Evolutionary conservation across 148 eudicot genomes (phyloP).

Genomic region (Cornus suecica): DNA sequence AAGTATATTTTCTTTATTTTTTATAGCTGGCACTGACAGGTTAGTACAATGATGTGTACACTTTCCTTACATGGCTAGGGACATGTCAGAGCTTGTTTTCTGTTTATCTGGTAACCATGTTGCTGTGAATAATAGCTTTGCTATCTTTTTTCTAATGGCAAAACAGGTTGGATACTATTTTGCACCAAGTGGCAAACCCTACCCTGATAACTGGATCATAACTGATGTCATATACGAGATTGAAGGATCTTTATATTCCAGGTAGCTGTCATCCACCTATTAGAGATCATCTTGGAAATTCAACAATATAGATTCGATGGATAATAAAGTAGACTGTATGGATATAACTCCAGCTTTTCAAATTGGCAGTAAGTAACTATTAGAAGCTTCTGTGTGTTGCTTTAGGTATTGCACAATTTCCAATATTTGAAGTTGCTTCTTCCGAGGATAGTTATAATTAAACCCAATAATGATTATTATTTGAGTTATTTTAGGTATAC

Average conservation of each 20-base stretch:
- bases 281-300: conserved; percentile 1
- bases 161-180: conserved; percentile 97
- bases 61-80: background rate
- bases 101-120: conserved; percentile 24
- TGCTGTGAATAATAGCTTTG: conserved; percentile 38
- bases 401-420: background rate
- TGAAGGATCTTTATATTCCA: conserved; percentile 86
- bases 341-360: background rate
- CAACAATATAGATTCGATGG: background rate
- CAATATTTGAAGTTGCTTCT: background rate
- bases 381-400: background rate
- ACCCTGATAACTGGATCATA: conserved; percentile 97
- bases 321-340: background rate
- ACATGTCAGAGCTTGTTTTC: background rate
- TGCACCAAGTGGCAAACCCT: conserved; percentile 99
- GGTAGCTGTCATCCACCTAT: conserved; percentile 42
- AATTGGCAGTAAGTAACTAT: background rate
- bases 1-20: too few relatives aligned
- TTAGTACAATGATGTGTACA: background rate
- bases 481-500: background rate
- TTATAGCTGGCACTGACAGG: background rate
- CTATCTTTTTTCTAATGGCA: conserved; percentile 51
- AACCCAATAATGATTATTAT: too few relatives aligned
- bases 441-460: background rate
- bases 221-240: conserved; percentile 90